A percentile compares a stretch with the other conserved stretches of the same genome.
Conservation (phyloP, 306 rosid genomes). For the Hylodesmum podocarpum region DNA sequence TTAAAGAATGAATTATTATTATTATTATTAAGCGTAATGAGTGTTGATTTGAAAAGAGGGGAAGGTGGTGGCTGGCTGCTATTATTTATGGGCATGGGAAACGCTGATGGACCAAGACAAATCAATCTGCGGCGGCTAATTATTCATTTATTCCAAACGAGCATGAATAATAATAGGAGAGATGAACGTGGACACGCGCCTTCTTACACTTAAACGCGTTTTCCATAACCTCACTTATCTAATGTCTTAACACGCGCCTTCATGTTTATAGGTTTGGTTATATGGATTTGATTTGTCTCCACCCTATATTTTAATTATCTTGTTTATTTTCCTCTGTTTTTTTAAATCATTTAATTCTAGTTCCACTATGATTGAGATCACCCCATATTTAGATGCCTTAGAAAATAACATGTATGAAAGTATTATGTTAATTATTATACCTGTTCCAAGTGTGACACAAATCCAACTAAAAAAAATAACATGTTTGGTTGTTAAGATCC, state of each 20-base stretch:
- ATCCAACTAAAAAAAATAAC: not conserved
- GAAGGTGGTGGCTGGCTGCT: conserved; percentile 18
- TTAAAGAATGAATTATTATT: not conserved
- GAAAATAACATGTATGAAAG: too few species aligned
- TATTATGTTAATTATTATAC: too few species aligned
- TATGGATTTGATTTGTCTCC: not conserved
- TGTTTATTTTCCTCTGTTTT: too few species aligned
- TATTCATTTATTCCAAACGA: not conserved
- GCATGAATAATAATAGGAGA: not conserved
- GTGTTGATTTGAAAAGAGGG: not conserved
- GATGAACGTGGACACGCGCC: not conserved
- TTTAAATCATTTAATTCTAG: too few species aligned
- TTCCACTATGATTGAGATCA: too few species aligned
- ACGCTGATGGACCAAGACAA: conserved; percentile 16
- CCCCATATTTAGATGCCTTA: too few species aligned
- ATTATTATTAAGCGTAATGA: not conserved
- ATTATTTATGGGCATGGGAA: conserved; percentile 30
- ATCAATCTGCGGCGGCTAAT: conserved; percentile 36
- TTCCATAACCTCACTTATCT: not conserved
- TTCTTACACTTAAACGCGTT: conserved; percentile 14
- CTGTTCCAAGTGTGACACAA: not conserved
- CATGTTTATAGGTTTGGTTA: not conserved
- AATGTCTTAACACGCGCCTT: not conserved
- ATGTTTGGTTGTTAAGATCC: not conserved
- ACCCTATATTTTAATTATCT: not conserved